A percentile compares a stretch with the other conserved stretches of the same genome.
Conservation (phyloP, 306 rosid species). For the Begonia masoniana region DNA sequence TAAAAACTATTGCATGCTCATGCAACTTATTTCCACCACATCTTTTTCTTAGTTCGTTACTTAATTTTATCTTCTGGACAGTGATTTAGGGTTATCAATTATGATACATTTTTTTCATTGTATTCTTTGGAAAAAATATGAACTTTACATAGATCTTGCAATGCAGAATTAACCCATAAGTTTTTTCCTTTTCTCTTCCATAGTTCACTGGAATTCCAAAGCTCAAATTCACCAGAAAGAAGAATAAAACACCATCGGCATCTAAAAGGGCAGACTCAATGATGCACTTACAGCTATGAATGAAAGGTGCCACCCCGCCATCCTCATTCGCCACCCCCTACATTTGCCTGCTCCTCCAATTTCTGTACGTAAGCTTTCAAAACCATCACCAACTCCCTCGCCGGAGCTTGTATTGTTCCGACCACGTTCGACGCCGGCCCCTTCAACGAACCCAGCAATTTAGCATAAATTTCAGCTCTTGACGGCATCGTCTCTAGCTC, state of each 20-base stretch:
- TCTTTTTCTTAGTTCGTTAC: no score
- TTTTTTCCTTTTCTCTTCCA: background rate
- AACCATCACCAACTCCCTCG: slow-evolving; percentile 60
- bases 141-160: slow-evolving; percentile 13
- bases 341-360: slow-evolving; percentile 43
- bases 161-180: background rate
- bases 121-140: background rate
- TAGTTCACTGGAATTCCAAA: background rate
- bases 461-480: slow-evolving; percentile 68
- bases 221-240: slow-evolving; percentile 2
- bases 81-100: no score
- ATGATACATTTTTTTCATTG: no score
- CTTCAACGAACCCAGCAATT: slow-evolving; percentile 52
- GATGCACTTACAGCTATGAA: slow-evolving; percentile 4
- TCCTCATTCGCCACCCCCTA: background rate
- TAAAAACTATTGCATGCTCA: no score
- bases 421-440: slow-evolving; percentile 60
- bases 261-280: slow-evolving; percentile 10
- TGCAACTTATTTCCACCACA: no score
- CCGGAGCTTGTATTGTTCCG: slow-evolving; percentile 73
- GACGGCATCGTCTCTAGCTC: slow-evolving; percentile 59
- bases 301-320: background rate
- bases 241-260: slow-evolving; percentile 11
- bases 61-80: no score
- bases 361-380: slow-evolving; percentile 68